A percentile compares a stretch with the other conserved stretches of the same genome.
Conservation (phyloP, 1,284 basidiomycete species). For the Mycosarcoma maydis region DNA sequence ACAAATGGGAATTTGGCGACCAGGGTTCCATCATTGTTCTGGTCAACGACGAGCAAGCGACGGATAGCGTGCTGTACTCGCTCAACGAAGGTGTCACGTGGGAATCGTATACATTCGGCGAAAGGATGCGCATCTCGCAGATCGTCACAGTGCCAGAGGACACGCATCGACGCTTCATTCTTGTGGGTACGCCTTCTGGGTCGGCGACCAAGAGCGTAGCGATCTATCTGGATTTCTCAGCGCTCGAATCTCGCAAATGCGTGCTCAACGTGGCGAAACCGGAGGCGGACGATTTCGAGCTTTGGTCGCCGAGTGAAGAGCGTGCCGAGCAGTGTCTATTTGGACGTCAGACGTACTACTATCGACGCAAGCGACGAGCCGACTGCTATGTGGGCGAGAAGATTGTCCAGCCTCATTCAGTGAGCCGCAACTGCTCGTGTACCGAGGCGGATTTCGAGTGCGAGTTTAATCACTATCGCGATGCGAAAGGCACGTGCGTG, state of each 20-base stretch:
- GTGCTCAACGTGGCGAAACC: constrained; percentile 50
- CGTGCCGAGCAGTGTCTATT: constrained; percentile 63
- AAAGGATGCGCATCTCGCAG: constrained; percentile 78
- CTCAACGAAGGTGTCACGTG: constrained; percentile 87
- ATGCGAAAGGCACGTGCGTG: constrained; percentile 53
- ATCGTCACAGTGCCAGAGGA: constrained; percentile 91
- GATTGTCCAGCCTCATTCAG: constrained; percentile 53
- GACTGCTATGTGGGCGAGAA: constrained; percentile 62
- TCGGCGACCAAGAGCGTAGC: constrained; percentile 73
- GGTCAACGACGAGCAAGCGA: constrained; percentile 92
- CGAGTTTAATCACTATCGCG: constrained; percentile 65
- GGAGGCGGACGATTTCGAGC: constrained; percentile 62
- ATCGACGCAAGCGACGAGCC: constrained; percentile 60
- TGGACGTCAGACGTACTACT: constrained; percentile 63
- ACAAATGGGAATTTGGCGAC: constrained; percentile 98
- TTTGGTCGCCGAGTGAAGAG: constrained; percentile 64
- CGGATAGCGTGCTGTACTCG: constrained; percentile 86
- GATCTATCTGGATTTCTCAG: constrained; percentile 88
- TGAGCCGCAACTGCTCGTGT: constrained; percentile 56
- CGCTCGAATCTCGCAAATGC: constrained; percentile 69
- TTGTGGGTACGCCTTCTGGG: constrained; percentile 76
- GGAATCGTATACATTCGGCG: constrained; percentile 86
- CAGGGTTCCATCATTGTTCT: constrained; percentile 92
- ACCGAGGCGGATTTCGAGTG: constrained; percentile 65
- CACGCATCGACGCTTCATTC: constrained; percentile 87